These are phyloP conservation scores for Phoenix dactylifera DNA, from an alignment of 176 grass and related monocot species.

Conservation along the genomic window DNA sequence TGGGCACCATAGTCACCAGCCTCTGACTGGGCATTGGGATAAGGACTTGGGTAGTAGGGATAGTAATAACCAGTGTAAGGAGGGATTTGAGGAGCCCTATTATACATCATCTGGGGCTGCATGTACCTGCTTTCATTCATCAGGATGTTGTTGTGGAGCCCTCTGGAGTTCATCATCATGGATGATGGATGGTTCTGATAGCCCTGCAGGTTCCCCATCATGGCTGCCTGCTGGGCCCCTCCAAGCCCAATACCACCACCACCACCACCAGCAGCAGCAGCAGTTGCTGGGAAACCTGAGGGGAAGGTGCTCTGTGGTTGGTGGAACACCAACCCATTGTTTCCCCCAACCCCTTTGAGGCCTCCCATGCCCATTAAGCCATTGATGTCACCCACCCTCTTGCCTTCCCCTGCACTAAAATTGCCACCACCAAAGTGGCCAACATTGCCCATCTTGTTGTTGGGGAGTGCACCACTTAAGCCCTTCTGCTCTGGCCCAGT, in stretches of 20 bases:
- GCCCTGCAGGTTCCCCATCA: slow-evolving; percentile 63
- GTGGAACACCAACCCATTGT: background rate
- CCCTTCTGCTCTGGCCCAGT: slow-evolving; percentile 22
- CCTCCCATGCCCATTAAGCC: slow-evolving; percentile 42
- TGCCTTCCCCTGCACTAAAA: too few relatives aligned
- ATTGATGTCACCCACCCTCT: slow-evolving; percentile 16
- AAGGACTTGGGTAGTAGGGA: slow-evolving; percentile 34
- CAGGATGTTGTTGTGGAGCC: slow-evolving; percentile 61
- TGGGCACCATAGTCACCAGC: slow-evolving; percentile 55
- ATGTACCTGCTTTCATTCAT: slow-evolving; percentile 46
- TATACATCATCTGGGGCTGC: slow-evolving; percentile 94
- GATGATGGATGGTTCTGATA: slow-evolving; percentile 38
- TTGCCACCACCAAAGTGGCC: slow-evolving; percentile 11
- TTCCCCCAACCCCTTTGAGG: slow-evolving; percentile 13
- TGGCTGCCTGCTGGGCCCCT: slow-evolving; percentile 38
- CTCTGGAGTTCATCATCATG: slow-evolving; percentile 59
- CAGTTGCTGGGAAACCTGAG: slow-evolving; percentile 33
- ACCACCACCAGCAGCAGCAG: background rate
- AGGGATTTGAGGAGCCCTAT: slow-evolving; percentile 75
- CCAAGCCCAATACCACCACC: slow-evolving; percentile 15
- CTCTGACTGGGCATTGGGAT: slow-evolving; percentile 35
- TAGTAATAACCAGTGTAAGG: slow-evolving; percentile 90
- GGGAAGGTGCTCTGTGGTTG: slow-evolving; percentile 8
- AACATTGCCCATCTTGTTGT: slow-evolving; percentile 39
- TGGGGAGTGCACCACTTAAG: slow-evolving; percentile 35